These are phyloP conservation scores for Acmispon strigosus DNA, from an alignment of 306 rosid genomes.

Conservation along the genomic window DNA sequence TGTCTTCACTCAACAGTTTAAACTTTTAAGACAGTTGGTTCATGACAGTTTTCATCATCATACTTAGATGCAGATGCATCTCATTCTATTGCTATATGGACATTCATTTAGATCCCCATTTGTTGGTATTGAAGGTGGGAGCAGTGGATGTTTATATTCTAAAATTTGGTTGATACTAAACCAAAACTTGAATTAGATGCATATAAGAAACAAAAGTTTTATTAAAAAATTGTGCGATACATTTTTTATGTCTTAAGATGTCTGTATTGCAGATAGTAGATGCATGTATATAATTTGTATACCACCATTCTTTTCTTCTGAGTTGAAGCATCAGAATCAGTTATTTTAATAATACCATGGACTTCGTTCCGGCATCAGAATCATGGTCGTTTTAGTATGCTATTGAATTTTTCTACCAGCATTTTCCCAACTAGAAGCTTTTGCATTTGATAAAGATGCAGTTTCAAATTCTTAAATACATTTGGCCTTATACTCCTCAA, in stretches of 20 bases:
- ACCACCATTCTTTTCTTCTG: neutral
- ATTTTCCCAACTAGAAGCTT: neutral
- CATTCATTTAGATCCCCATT: neutral
- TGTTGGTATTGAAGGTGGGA: neutral
- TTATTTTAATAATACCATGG: neutral
- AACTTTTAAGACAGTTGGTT: too few relatives aligned
- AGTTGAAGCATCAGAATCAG: neutral
- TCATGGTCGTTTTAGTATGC: neutral
- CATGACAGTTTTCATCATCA: neutral
- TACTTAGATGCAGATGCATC: neutral
- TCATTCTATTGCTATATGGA: neutral
- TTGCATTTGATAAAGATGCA: neutral
- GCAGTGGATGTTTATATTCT: neutral
- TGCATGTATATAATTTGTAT: neutral
- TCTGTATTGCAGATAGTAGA: neutral
- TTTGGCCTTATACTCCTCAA: neutral
- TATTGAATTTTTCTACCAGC: neutral
- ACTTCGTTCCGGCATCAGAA: neutral
- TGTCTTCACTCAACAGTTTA: too few relatives aligned
- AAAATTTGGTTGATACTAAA: neutral
- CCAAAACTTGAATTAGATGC: conserved; percentile 1
- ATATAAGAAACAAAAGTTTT: neutral
- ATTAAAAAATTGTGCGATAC: neutral
- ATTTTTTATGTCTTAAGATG: neutral
- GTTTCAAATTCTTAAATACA: neutral